Evolutionary conservation across 768 basidiomycete genomes (phyloP).

Genomic region (Pleurotus sapidus): DNA sequence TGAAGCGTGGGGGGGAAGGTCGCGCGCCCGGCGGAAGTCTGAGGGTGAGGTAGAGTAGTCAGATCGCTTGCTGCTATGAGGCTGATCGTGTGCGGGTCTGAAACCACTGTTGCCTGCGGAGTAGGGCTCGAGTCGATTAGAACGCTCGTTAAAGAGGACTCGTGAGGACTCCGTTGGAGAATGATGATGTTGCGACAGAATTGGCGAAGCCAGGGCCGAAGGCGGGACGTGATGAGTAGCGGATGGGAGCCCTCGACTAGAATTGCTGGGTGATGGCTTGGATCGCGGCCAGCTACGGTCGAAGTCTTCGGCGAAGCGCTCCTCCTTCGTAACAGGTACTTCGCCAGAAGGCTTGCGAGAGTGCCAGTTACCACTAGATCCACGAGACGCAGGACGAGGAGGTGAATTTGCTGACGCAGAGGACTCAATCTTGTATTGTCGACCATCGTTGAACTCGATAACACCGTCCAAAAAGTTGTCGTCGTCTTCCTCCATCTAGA

Average conservation of each 20-base stretch:
- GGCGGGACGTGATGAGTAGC: conserved; percentile 16
- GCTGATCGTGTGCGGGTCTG: conserved; percentile 33
- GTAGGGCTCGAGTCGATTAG: conserved; percentile 87
- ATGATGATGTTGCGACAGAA: conserved; percentile 31
- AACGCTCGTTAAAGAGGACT: conserved; percentile 93
- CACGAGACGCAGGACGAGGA: conserved; percentile 23
- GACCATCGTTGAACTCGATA: conserved; percentile 95
- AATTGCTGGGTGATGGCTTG: conserved; percentile 42
- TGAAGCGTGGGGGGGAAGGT: conserved; percentile 34
- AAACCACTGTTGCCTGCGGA: conserved; percentile 30
- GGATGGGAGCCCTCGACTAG: conserved; percentile 38
- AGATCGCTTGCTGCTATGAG: conserved; percentile 43
- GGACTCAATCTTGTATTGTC: conserved; percentile 81
- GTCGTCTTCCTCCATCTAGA: conserved; percentile 87
- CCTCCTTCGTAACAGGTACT: conserved; percentile 74
- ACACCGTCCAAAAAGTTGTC: conserved; percentile 86
- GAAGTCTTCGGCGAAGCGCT: conserved; percentile 91
- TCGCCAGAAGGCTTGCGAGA: conserved; percentile 19
- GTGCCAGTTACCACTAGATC: conserved; percentile 14
- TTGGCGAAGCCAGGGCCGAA: conserved; percentile 29
- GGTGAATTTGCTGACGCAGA: conserved; percentile 23
- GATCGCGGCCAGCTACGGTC: conserved; percentile 95
- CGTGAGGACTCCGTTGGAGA: conserved; percentile 61
- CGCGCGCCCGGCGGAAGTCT: conserved; percentile 45
- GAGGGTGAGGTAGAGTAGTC: conserved; percentile 33